These are phyloP conservation scores for Chaetomium strumarium DNA, from an alignment of 2,329 filamentous ascomycete species.

Conservation along the genomic window DNA sequence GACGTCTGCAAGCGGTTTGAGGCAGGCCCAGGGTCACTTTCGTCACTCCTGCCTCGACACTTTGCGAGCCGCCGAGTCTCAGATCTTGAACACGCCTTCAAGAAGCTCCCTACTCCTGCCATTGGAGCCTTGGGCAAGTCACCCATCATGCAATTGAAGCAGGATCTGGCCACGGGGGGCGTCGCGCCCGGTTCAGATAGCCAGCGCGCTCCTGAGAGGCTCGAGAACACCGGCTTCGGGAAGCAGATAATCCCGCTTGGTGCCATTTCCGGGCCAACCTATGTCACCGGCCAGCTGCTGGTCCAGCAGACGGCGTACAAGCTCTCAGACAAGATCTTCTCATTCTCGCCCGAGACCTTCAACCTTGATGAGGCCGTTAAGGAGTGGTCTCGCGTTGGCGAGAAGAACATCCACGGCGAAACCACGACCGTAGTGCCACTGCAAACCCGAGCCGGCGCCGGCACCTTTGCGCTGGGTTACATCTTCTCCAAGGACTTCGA, in stretches of 20 bases:
- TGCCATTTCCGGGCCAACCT: constrained; percentile 77
- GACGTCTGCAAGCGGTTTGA: constrained; percentile 20
- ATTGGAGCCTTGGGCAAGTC: constrained; percentile 8
- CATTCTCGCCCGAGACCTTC: constrained; percentile 91
- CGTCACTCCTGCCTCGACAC: constrained; percentile 19
- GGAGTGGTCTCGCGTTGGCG: constrained; percentile 63
- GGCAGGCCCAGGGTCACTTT: constrained; percentile 17
- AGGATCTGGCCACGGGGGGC: constrained; percentile 34
- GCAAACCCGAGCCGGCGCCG: constrained; percentile 84
- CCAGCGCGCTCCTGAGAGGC: constrained; percentile 21
- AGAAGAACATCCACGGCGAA: constrained; percentile 78
- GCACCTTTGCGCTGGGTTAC: constrained; percentile 87
- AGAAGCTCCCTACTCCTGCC: constrained; percentile 12
- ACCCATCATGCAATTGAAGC: constrained; percentile 30
- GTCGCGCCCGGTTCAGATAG: constrained; percentile 30
- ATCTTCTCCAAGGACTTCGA: constrained; percentile 98
- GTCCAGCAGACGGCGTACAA: constrained; percentile 95
- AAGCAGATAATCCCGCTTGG: constrained; percentile 45
- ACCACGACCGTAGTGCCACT: constrained; percentile 71
- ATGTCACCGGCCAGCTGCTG: constrained; percentile 86
- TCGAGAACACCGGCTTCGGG: constrained; percentile 41
- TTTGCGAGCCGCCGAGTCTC: constrained; percentile 14
- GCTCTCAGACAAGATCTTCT: constrained; percentile 94
- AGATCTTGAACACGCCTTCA: constrained; percentile 20
- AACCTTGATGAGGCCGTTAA: constrained; percentile 80